A percentile compares a stretch with the other conserved stretches of the same genome.
Conservation (phyloP, 2,329 filamentous ascomycete genomes). For the Aspergillus puulaauensis region DNA sequence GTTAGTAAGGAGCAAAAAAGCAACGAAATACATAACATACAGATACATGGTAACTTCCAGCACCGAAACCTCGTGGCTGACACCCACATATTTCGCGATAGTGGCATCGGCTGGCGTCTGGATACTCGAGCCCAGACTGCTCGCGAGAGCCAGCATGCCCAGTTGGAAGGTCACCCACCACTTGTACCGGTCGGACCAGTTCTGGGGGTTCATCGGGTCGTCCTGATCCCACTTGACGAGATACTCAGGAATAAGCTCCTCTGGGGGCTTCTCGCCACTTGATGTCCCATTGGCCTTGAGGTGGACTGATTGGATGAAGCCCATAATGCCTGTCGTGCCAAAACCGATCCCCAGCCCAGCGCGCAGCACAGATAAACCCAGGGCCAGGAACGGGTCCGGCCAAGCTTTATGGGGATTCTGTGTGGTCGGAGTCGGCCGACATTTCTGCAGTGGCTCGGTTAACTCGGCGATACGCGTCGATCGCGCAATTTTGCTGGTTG, state of each 20-base stretch:
- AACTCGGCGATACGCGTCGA: neutral
- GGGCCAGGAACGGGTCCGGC: neutral
- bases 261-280: neutral
- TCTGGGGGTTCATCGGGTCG: constrained; percentile 46
- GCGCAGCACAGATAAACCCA: neutral
- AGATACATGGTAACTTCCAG: constrained; percentile 50
- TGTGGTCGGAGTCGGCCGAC: neutral
- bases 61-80: constrained; percentile 47
- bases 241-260: neutral
- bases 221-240: constrained; percentile 10
- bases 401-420: neutral
- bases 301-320: neutral
- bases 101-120: constrained; percentile 47
- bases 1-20: neutral
- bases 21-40: constrained; percentile 12
- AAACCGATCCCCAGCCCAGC: neutral
- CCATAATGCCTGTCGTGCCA: neutral
- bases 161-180: constrained; percentile 51
- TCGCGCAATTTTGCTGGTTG: no score
- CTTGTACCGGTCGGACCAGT: constrained; percentile 47
- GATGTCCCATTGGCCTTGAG: neutral
- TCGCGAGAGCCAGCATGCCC: constrained; percentile 51
- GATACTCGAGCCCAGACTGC: constrained; percentile 52
- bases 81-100: constrained; percentile 44
- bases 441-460: neutral